Evolutionary conservation across 169 alveolate species (phyloP), one percentile per base, ranked within the genome.

Genomic region (Toxoplasma gondii): DNA sequence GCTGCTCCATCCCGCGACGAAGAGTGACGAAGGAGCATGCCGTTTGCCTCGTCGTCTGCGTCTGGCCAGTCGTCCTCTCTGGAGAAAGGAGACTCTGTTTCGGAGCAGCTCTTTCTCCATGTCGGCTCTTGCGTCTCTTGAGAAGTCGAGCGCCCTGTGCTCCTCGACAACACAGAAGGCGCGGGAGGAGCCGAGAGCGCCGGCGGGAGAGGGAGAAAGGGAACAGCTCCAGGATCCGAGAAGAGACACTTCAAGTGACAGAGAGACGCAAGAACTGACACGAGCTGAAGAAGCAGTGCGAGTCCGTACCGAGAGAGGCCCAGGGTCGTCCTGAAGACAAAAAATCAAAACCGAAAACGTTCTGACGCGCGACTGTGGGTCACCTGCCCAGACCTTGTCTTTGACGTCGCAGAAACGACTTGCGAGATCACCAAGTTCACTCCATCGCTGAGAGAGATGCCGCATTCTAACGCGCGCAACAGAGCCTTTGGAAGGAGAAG

Each of bases 291-390:
- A 39, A 36, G 36, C 58, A 64, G 19, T 27, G 67, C 64, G 78
- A 94, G 24, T 49, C 81, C 31, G 92, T 74, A 82, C 95, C 96
- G 93, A 88, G 17, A n/a, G 84, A 36, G n/a, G 54, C 92, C 83
- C 39, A 88, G 27, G 36, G 67, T 10, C 27, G 82, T 31, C 92
- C 92, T 88, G 86, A 78, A 31, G 44, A 27, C 10, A 78, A 4
- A 69, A 22, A 69, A 69, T 9, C 43, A 69, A 17, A 12, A 49
- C 58, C 22, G 58, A 49, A 49, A 49, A n/a, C n/a, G n/a, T n/a
- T n/a, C n/a, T n/a, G n/a, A n/a, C n/a, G n/a, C n/a, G n/a, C n/a
- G n/a, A n/a, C n/a, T n/a, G n/a, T n/a, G n/a, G n/a, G n/a, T n/a
- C n/a, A n/a, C n/a, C n/a, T n/a, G n/a, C n/a, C n/a, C n/a, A n/a